Evolutionary conservation across 2,329 filamentous ascomycete species (phyloP).

Genomic region (Sodiomyces alkalinus): DNA sequence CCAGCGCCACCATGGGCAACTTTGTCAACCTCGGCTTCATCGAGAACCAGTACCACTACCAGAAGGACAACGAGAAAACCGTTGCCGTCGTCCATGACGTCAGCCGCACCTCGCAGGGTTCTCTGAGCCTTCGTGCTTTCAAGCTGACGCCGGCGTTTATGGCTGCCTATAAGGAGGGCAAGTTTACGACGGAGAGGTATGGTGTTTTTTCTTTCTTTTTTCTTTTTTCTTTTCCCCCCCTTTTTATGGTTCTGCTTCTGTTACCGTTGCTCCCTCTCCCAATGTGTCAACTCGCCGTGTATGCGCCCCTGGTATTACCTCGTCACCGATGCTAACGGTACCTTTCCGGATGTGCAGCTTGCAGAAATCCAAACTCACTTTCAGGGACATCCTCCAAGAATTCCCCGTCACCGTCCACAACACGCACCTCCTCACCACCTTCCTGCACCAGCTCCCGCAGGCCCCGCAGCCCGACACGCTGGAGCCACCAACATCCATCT

Average conservation of each 20-base stretch:
- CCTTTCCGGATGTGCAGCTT: constrained; percentile 52
- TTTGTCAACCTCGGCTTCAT: constrained; percentile 91
- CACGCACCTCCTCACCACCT: constrained; percentile 90
- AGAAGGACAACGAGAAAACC: constrained; percentile 83
- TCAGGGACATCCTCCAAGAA: constrained; percentile 87
- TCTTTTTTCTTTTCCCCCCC: constrained; percentile 13
- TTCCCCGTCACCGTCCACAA: constrained; percentile 85
- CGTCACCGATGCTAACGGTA: constrained; percentile 5
- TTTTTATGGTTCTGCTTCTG: not conserved
- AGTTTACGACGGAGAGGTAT: constrained; percentile 93
- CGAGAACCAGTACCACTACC: constrained; percentile 96
- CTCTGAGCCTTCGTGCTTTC: constrained; percentile 81
- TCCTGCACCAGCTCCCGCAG: constrained; percentile 79
- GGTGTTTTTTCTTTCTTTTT: too few relatives aligned
- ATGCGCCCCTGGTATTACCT: not conserved
- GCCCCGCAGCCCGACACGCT: constrained; percentile 51
- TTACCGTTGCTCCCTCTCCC: constrained; percentile 2
- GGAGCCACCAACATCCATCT: constrained; percentile 62
- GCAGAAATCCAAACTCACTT: constrained; percentile 84
- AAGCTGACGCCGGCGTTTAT: constrained; percentile 79
- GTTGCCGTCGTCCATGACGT: constrained; percentile 90
- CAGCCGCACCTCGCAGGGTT: constrained; percentile 84
- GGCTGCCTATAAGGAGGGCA: constrained; percentile 85
- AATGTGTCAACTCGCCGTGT: not conserved
- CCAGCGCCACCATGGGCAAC: constrained; percentile 96